phyloP scores from a whole-genome alignment of 371 early-diverging fungal species.

The Syncephalastrum racemosum region DNA sequence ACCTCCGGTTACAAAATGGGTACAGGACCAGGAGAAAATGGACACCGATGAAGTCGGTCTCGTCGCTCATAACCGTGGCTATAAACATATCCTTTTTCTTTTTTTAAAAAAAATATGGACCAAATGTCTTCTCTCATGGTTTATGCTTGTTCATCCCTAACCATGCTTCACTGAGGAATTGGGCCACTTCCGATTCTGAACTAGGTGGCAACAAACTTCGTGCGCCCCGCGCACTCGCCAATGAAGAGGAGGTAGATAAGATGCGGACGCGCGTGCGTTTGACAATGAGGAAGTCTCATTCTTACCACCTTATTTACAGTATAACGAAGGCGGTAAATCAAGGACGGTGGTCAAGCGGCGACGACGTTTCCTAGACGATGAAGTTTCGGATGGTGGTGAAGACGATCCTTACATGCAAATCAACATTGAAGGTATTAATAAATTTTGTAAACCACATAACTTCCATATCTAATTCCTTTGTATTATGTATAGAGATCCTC shows the following conservation, averaged over 20 bases:
- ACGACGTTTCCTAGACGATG: slow-evolving; percentile 36
- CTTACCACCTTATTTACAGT: slow-evolving; percentile 14
- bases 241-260: slow-evolving; percentile 45
- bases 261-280: background rate
- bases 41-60: slow-evolving; percentile 35
- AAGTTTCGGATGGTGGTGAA: slow-evolving; percentile 41
- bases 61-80: slow-evolving; percentile 55
- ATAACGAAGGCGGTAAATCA: slow-evolving; percentile 36
- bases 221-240: slow-evolving; percentile 29
- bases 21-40: slow-evolving; percentile 18
- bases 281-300: slow-evolving; percentile 1
- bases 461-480: background rate
- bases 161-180: slow-evolving; percentile 41
- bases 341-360: slow-evolving; percentile 44
- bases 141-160: slow-evolving; percentile 23
- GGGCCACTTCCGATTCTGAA: slow-evolving; percentile 36
- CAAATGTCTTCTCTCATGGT: slow-evolving; percentile 1
- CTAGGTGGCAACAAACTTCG: slow-evolving; percentile 47
- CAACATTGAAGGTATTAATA: slow-evolving; percentile 51
- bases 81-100: slow-evolving; percentile 61
- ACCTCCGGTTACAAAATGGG: too few relatives aligned
- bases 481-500: slow-evolving; percentile 39
- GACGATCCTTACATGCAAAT: slow-evolving; percentile 54
- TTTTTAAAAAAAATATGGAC: slow-evolving; percentile 2
- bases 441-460: background rate